phyloP scores from a whole-genome alignment of 208 protist genomes.

The Crithidia bombi region DNA sequence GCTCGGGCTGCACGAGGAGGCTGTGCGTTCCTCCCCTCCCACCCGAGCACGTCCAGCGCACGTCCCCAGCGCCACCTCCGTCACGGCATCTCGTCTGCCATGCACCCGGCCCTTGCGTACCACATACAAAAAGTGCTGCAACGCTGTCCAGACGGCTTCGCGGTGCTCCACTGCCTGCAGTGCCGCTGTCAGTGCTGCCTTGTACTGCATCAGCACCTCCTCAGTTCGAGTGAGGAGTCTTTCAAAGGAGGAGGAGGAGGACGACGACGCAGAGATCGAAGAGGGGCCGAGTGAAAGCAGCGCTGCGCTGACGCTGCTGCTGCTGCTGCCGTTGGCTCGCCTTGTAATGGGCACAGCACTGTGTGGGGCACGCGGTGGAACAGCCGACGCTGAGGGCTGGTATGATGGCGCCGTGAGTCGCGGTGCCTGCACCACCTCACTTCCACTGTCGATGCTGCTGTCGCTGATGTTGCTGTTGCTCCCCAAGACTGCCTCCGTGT shows the following conservation, averaged over 20 bases:
- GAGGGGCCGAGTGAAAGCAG: background rate
- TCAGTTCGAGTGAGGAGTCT: background rate
- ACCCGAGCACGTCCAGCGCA: background rate
- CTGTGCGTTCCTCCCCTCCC: background rate
- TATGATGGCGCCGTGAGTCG: background rate
- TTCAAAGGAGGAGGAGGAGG: background rate
- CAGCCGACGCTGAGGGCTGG: background rate
- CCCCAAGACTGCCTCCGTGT: background rate
- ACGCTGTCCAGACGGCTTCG: constrained; percentile 34
- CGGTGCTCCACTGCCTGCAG: constrained; percentile 27
- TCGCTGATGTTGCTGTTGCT: background rate
- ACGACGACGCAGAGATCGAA: background rate
- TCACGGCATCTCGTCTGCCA: background rate
- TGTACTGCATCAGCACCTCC: constrained; percentile 10
- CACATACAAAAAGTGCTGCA: constrained; percentile 26
- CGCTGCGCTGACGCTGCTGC: background rate
- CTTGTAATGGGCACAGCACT: background rate
- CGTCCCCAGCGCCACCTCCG: background rate
- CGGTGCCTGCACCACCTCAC: background rate
- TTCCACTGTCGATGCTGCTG: background rate
- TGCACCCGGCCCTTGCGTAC: constrained; percentile 12
- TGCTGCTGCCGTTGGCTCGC: background rate
- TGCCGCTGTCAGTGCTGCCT: constrained; percentile 2
- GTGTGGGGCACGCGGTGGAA: background rate
- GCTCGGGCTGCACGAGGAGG: background rate